Conservation (phyloP, 2,329 filamentous ascomycete genomes). For the Sporothrix sp. region DNA sequence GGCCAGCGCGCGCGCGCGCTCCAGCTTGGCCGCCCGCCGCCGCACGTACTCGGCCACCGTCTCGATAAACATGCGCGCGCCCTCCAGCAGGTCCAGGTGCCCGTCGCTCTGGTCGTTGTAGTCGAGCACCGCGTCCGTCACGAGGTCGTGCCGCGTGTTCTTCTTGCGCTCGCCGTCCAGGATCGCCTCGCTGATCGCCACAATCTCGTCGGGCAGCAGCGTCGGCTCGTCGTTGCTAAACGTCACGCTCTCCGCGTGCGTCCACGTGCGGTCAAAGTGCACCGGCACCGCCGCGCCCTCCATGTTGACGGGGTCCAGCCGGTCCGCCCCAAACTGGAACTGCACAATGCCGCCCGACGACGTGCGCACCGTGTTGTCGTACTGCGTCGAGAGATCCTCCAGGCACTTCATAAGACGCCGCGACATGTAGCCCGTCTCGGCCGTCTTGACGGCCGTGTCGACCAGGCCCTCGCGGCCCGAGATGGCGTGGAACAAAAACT, state of each 20-base stretch:
- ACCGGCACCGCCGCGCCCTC: conserved; percentile 89
- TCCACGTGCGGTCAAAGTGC: conserved; percentile 84
- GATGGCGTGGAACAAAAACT: conserved; percentile 97
- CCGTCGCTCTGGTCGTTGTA: conserved; percentile 63
- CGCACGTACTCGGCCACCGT: conserved; percentile 66
- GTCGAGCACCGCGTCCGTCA: conserved; percentile 51
- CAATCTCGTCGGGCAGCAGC: conserved; percentile 65
- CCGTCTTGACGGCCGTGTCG: conserved; percentile 97
- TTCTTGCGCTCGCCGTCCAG: conserved; percentile 59
- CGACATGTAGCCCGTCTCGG: conserved; percentile 98
- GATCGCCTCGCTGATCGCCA: conserved; percentile 55
- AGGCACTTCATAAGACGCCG: conserved; percentile 95
- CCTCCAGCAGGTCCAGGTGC: conserved; percentile 69
- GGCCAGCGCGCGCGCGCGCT: conserved; percentile 36
- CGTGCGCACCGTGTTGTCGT: conserved; percentile 90
- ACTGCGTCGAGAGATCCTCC: conserved; percentile 86
- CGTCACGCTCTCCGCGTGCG: conserved; percentile 64
- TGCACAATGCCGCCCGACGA: conserved; percentile 84
- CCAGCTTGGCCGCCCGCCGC: conserved; percentile 50
- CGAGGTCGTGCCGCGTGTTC: conserved; percentile 49
- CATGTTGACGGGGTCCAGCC: conserved; percentile 94
- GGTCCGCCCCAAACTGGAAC: conserved; percentile 95
- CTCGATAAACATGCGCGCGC: conserved; percentile 69
- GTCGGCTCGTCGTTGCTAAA: conserved; percentile 69
- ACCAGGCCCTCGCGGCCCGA: conserved; percentile 96